These are phyloP conservation scores for Nakazawaea laoshanensis DNA, from an alignment of 805 yeast species.

Conservation along the genomic window DNA sequence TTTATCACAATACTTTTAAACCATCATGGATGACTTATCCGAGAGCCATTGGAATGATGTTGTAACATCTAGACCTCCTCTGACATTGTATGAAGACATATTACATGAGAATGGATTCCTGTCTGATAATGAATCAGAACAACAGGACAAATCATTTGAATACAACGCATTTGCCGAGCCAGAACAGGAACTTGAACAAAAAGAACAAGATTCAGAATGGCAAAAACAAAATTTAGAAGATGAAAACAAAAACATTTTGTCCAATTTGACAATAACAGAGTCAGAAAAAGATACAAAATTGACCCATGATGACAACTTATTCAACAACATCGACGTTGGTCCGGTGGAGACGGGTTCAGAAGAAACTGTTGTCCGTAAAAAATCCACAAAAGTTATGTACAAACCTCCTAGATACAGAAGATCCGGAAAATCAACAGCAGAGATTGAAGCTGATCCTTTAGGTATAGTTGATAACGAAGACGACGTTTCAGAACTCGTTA, in stretches of 20 bases:
- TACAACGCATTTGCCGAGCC: no score
- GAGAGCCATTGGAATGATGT: constrained; percentile 60
- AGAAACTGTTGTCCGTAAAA: constrained; percentile 20
- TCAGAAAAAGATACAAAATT: constrained; percentile 13
- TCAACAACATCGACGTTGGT: constrained; percentile 20
- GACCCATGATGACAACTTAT: constrained; percentile 24
- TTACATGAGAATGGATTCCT: constrained; percentile 10
- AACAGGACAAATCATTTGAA: constrained; percentile 14
- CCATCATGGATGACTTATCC: constrained; percentile 40
- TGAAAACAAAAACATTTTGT: constrained; percentile 21
- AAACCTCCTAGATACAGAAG: constrained; percentile 40
- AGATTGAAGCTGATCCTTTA: constrained; percentile 22
- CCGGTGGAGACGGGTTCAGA: constrained; percentile 15
- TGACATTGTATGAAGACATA: constrained; percentile 14
- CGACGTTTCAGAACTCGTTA: neutral
- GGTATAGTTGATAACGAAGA: constrained; percentile 9
- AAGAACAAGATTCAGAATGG: constrained; percentile 21
- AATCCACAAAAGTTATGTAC: constrained; percentile 33
- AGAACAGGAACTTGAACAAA: no score
- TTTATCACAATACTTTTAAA: no score
- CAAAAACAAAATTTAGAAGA: constrained; percentile 18
- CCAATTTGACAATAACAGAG: constrained; percentile 33
- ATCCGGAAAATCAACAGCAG: constrained; percentile 7
- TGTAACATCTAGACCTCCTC: constrained; percentile 27
- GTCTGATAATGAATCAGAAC: constrained; percentile 9